Percentiles rank a stretch among this genome's conserved stretches.
phyloP scores from a whole-genome alignment of 2,329 filamentous ascomycete genomes.

The Penicillium sp. region DNA sequence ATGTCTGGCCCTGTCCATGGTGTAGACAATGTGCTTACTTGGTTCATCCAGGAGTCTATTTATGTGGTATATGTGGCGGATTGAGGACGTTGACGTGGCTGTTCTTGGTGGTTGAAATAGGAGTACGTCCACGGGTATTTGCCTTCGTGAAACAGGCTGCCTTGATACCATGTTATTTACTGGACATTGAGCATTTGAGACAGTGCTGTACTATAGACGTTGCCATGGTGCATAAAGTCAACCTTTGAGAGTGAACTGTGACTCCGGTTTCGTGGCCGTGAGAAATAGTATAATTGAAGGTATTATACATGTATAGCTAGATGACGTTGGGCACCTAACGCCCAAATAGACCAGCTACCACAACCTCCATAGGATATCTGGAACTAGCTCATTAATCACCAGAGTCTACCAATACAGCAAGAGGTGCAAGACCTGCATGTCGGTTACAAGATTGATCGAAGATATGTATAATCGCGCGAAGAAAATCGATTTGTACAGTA shows the following conservation, averaged over 20 bases:
- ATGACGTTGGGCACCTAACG: neutral
- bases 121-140: neutral
- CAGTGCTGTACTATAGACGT: neutral
- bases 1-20: conserved; percentile 19
- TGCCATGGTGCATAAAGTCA: neutral
- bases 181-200: neutral
- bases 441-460: neutral
- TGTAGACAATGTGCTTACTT: conserved; percentile 15
- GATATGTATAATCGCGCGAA: conserved; percentile 18
- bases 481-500: conserved; percentile 44
- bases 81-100: conserved; percentile 72
- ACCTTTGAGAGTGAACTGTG: neutral
- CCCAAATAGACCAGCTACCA: neutral
- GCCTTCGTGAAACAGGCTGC: neutral
- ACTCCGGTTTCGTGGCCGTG: no score
- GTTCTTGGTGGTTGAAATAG: conserved; percentile 39
- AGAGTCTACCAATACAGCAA: neutral
- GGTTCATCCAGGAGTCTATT: conserved; percentile 67
- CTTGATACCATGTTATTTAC: neutral
- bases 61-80: conserved; percentile 98
- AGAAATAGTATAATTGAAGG: neutral
- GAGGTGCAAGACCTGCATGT: neutral
- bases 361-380: neutral
- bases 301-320: neutral
- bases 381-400: neutral